A percentile compares a stretch with the other conserved stretches of the same genome.
These are phyloP conservation scores for Candida xiaguanensis DNA, from an alignment of 805 yeast species.

Conservation along the genomic window DNA sequence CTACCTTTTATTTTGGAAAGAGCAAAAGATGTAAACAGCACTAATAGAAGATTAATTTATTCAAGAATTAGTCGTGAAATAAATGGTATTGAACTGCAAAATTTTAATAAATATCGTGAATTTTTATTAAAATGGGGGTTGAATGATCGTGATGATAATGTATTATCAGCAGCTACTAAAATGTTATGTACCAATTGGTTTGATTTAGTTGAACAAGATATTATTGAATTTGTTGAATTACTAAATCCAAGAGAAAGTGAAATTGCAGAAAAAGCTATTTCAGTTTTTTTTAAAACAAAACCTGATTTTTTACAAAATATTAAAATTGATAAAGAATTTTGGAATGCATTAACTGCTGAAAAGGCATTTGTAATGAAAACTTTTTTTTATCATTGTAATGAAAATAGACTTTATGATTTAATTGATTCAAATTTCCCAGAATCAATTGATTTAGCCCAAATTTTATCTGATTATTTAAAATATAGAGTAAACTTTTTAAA, in stretches of 20 bases:
- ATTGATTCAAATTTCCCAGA: constrained; percentile 77
- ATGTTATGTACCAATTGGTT: constrained; percentile 76
- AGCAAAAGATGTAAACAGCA: constrained; percentile 73
- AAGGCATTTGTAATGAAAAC: constrained; percentile 68
- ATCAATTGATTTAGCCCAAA: constrained; percentile 62
- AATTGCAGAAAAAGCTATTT: constrained; percentile 65
- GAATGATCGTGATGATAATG: constrained; percentile 76
- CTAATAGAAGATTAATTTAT: constrained; percentile 71
- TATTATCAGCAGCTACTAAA: constrained; percentile 65
- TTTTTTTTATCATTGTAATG: constrained; percentile 61
- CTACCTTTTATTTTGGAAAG: constrained; percentile 65
- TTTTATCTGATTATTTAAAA: constrained; percentile 53
- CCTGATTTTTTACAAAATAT: constrained; percentile 61
- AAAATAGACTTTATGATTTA: constrained; percentile 46
- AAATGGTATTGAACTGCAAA: constrained; percentile 54
- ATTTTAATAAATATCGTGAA: constrained; percentile 51
- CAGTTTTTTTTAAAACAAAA: constrained; percentile 56
- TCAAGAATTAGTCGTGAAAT: constrained; percentile 64
- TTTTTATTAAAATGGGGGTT: constrained; percentile 78
- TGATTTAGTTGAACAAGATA: constrained; percentile 60
- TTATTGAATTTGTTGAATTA: constrained; percentile 66
- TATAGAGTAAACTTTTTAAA: constrained; percentile 32
- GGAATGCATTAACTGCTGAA: constrained; percentile 72
- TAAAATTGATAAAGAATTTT: constrained; percentile 58
- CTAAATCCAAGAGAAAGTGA: constrained; percentile 66